Conservation (phyloP, 2,329 filamentous ascomycete species). For the Nothomitra cinnamomea region DNA sequence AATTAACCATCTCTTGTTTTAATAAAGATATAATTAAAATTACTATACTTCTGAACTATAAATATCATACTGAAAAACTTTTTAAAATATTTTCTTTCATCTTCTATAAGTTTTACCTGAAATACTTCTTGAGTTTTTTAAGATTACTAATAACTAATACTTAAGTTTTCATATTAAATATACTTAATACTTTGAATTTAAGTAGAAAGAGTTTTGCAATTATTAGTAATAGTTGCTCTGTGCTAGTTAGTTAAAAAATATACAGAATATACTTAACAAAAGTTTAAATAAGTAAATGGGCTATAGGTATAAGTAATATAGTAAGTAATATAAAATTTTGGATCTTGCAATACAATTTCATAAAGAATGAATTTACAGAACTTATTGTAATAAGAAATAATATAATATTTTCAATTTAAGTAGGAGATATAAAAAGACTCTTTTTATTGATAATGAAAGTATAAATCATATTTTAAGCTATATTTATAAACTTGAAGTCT, state of each 20-base stretch:
- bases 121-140: neutral
- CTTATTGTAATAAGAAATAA: no score
- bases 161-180: neutral
- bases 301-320: no score
- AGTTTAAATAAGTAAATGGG: neutral
- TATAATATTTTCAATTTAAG: no score
- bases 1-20: neutral
- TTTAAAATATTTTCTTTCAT: neutral
- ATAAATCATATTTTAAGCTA: no score
- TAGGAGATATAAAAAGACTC: no score
- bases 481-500: no score
- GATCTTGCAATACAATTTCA: no score
- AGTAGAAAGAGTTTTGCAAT: neutral
- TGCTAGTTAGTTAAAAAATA: neutral
- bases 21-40: neutral
- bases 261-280: neutral
- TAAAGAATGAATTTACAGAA: no score
- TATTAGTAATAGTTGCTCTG: neutral
- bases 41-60: neutral
- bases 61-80: neutral
- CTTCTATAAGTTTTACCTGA: no score
- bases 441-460: no score
- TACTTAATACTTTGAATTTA: neutral
- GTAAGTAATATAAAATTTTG: no score
- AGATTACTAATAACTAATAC: neutral